Base-by-base conservation (phyloP, 2,329 filamentous ascomycete species). In the Coniochaeta pulveracea region DNA sequence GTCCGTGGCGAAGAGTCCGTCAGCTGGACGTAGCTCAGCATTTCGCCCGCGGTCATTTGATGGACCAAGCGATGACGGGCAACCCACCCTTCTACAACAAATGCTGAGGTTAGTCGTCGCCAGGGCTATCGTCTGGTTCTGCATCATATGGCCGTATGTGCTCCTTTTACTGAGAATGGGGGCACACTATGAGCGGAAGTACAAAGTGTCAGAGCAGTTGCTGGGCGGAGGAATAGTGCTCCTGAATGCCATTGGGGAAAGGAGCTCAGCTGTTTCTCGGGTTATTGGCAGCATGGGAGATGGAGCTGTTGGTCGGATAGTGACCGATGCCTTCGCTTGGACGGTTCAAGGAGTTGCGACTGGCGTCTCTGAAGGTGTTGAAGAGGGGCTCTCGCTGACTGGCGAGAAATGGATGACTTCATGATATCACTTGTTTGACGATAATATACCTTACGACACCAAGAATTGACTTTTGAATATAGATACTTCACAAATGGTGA, bases 271-370 rank as follows among this genome's bases (percentile, higher is more conserved):
- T 11, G 27, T 40, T n/a, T 40, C 35, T 11, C 31, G 41, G 26
- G 18, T 33, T 5, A 27, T 43, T 4, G 39, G 40, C 33, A 34
- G 27, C 35, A 33, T 41, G 27, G 42, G 37, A 22, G 41, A 43
- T 27, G 43, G 40, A n/a, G 33, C 35, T 8, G 36, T 47, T 3
- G 42, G 42, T 10, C 40, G 36, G 12, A 35, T 39, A 5, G 21
- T 47, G 4, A 40, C 43, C 25, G 43, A 46, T 19, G 22, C 36
- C 18, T 44, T 44, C 5, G 38, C 54, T n/a, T 40, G 37, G 11
- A 21, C 34, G 11, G 12, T 45, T 26, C 43, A 45, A 14, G 40
- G 43, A 35, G 16, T 48, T 43, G 10, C 42, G 48, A 43, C 41
- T 11, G 43, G 40, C 14, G 40, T 44, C 12, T 17, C 38, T 7